Evolutionary conservation across 1,139 yeast genomes (phyloP), one percentile per base, ranked within the genome.

Genomic region (Protomyces inundatus): DNA sequence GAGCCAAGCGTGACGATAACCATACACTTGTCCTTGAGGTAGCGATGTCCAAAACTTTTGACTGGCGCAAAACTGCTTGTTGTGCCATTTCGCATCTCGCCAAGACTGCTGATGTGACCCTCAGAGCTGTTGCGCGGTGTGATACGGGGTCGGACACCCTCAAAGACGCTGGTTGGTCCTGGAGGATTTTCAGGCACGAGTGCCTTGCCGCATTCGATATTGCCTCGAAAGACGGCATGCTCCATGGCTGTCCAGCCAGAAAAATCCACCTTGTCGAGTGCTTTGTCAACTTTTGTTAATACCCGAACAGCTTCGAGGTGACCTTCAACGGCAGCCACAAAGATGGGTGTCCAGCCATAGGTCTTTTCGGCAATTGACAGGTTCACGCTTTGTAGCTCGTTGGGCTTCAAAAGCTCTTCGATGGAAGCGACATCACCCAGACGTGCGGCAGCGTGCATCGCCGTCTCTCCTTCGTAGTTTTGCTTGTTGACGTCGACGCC

Each of bases 241-340:
- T 93, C 98, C 85, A 90, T 85, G 6, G 98, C 97, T 33, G 91
- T 84, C 98, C 98, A 93, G 0, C 98, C 98, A 52, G 96, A 87
- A 62, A 84, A 87, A 75, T 93, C 98, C 30, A 82, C 81, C 56
- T 80, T 76, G 60, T 83, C 82, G 64, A 77, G 82, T 32, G 80
- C 77, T 10, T 88, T 85, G 42, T 74, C 73, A 6, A 84, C 84
- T 0, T 77, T 77, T 37, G 86, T 75, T 66, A 93, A 78, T 7
- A 82, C 68, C 61, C 81, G 74, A 7, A 85, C 88, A 51, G 89
- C 79, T 1, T 82, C 82, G 39, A 72, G 73, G 66, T 76, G 83
- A 0, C 98, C 98, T 70, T 91, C 97, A 30, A 90, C 87, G 0
- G 97, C 95, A 33, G 97, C 96, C 55, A 86, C 83, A 73, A 93